phyloP scores from a whole-genome alignment of 441 rosid species.

The Macaranga tanarius region DNA sequence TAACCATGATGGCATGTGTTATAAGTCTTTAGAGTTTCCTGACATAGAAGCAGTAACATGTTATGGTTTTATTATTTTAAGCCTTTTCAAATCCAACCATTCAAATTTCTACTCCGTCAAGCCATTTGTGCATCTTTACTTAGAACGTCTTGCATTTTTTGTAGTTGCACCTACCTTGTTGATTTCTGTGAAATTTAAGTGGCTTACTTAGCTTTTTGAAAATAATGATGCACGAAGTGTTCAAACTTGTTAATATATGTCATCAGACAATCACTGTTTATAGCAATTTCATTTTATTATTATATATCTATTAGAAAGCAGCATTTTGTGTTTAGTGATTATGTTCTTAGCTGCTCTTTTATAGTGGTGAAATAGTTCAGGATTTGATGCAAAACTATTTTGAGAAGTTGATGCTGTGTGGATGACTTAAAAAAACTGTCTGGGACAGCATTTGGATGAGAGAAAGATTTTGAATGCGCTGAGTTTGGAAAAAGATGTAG shows the following conservation, averaged over 20 bases:
- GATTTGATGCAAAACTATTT: slow-evolving; percentile 29
- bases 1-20: slow-evolving; percentile 12
- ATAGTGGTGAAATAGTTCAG: slow-evolving; percentile 17
- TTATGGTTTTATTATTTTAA: not conserved
- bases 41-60: slow-evolving; percentile 3
- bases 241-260: not conserved
- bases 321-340: slow-evolving; percentile 6
- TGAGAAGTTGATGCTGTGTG: slow-evolving; percentile 14
- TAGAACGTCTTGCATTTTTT: not conserved
- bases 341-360: slow-evolving; percentile 15
- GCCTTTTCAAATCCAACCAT: not conserved
- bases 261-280: not conserved
- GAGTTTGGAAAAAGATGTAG: slow-evolving; percentile 82
- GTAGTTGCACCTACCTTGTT: not conserved
- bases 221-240: not conserved
- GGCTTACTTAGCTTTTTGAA: not conserved
- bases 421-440: slow-evolving; percentile 31
- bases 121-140: not conserved
- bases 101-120: no score
- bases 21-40: not conserved
- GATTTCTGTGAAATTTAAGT: not conserved
- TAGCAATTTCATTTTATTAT: not conserved
- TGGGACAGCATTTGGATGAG: slow-evolving; percentile 77
- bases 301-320: slow-evolving; percentile 4
- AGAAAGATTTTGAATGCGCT: slow-evolving; percentile 62